Evolutionary conservation across 2,329 filamentous ascomycete genomes (phyloP).

Genomic region (Paracorniculantispora psalliotae): DNA sequence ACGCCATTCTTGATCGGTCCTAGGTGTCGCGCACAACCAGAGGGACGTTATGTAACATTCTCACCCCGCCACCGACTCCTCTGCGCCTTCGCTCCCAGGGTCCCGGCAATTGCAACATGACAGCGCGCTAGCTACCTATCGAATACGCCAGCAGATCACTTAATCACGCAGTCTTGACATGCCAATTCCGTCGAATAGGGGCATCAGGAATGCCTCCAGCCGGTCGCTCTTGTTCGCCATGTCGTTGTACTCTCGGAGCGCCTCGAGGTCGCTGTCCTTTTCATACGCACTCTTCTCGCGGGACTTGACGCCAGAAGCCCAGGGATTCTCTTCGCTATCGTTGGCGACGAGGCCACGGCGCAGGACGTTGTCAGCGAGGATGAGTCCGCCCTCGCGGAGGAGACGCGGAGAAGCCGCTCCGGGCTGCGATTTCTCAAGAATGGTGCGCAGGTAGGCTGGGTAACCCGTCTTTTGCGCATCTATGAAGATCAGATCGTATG

Average conservation of each 20-base stretch:
- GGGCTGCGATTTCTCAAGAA: constrained; percentile 40
- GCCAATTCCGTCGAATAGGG: constrained; percentile 40
- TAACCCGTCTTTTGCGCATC: constrained; percentile 52
- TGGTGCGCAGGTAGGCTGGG: constrained; percentile 40
- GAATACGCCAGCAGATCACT: neutral
- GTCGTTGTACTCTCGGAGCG: constrained; percentile 32
- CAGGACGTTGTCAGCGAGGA: constrained; percentile 52
- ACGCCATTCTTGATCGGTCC: neutral
- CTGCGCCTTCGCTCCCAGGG: neutral
- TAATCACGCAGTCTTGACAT: constrained; percentile 36
- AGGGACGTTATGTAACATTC: neutral
- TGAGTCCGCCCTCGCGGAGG: constrained; percentile 43
- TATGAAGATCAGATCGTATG: constrained; percentile 51
- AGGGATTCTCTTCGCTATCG: constrained; percentile 33
- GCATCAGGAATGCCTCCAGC: constrained; percentile 36
- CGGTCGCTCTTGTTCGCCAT: constrained; percentile 27
- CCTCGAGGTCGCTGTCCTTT: constrained; percentile 21
- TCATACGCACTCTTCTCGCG: constrained; percentile 19
- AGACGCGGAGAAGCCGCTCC: constrained; percentile 32
- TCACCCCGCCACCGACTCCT: neutral
- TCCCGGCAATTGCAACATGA: neutral
- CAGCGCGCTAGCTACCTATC: neutral
- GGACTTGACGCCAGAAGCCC: constrained; percentile 15
- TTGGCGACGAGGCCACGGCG: constrained; percentile 44
- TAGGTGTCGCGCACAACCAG: neutral